These are phyloP conservation scores for Crucibulum laeve DNA, from an alignment of 768 basidiomycete genomes.

Conservation along the genomic window DNA sequence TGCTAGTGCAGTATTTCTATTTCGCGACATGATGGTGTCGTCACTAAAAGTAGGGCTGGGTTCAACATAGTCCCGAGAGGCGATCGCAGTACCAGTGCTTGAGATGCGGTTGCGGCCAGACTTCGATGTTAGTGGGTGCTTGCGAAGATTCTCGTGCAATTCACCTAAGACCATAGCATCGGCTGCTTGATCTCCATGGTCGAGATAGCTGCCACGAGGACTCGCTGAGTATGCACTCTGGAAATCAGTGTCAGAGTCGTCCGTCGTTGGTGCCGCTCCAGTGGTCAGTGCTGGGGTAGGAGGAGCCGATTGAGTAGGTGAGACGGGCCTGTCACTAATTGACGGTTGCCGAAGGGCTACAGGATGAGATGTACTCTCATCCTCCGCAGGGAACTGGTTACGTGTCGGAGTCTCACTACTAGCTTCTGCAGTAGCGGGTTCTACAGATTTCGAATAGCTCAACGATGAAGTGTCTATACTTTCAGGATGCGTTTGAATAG, in stretches of 20 bases:
- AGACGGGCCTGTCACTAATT: too few relatives aligned
- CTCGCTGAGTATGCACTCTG: slow-evolving; percentile 82
- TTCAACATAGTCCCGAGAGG: too few relatives aligned
- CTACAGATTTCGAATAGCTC: slow-evolving; percentile 20
- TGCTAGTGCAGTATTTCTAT: too few relatives aligned
- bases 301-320: slow-evolving; percentile 12
- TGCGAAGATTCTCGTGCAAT: too few relatives aligned
- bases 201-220: slow-evolving; percentile 58
- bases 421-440: slow-evolving; percentile 26
- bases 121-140: slow-evolving; percentile 17
- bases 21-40: too few relatives aligned
- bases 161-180: too few relatives aligned
- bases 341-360: too few relatives aligned
- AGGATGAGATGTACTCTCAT: too few relatives aligned
- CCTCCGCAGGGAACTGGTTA: slow-evolving; percentile 22
- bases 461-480: neutral
- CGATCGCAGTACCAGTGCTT: slow-evolving; percentile 46
- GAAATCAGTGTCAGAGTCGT: slow-evolving; percentile 83
- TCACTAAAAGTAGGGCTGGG: too few relatives aligned
- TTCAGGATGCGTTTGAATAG: too few relatives aligned
- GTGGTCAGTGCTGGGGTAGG: slow-evolving; percentile 12
- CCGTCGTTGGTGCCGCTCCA: slow-evolving; percentile 42
- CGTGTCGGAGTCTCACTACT: slow-evolving; percentile 37
- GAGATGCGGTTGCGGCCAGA: slow-evolving; percentile 50
- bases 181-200: too few relatives aligned